A percentile compares a stretch with the other conserved stretches of the same genome.
Conservation (phyloP, 192 early-diverging fungal genomes). For the Dissophora ornata region DNA sequence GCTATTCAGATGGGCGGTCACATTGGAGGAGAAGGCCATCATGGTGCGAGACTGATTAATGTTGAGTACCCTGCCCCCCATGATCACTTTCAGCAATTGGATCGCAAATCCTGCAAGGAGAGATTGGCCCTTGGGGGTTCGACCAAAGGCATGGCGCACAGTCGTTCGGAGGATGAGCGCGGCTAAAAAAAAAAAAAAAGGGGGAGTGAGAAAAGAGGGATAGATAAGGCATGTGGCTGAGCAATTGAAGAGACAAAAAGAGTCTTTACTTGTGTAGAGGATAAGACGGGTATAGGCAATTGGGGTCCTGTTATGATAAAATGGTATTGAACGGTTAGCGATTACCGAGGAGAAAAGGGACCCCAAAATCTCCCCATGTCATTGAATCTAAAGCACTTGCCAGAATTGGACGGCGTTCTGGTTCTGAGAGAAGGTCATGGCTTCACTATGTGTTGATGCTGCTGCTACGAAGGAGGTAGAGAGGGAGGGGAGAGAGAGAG, state of each 20-base stretch:
- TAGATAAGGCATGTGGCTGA: not conserved
- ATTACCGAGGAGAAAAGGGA: not conserved
- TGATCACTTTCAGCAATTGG: slow-evolving; percentile 23
- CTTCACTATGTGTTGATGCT: too few species aligned
- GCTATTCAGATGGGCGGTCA: slow-evolving; percentile 8
- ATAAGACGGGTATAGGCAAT: slow-evolving; percentile 43
- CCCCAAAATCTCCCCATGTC: too few species aligned
- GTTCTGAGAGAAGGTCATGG: slow-evolving; percentile 21
- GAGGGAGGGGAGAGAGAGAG: not conserved
- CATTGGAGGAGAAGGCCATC: slow-evolving; percentile 19
- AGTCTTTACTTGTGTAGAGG: slow-evolving; percentile 30
- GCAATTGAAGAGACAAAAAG: not conserved
- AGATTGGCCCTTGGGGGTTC: slow-evolving; percentile 41
- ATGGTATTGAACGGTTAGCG: not conserved
- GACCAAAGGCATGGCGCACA: slow-evolving; percentile 27
- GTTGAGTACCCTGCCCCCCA: slow-evolving; percentile 26
- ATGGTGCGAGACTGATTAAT: slow-evolving; percentile 14
- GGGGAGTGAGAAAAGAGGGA: not conserved
- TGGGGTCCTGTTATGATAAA: slow-evolving; percentile 14
- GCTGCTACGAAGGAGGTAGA: too few species aligned
- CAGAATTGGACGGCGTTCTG: slow-evolving; percentile 43
- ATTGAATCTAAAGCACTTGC: too few species aligned
- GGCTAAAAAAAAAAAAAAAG: slow-evolving; percentile 10
- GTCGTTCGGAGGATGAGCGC: slow-evolving; percentile 26
- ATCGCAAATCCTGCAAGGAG: slow-evolving; percentile 15